Evolutionary conservation across 2,329 filamentous ascomycete species (phyloP), one percentile per base, ranked within the genome.

Genomic region (Cladosporium sp.): DNA sequence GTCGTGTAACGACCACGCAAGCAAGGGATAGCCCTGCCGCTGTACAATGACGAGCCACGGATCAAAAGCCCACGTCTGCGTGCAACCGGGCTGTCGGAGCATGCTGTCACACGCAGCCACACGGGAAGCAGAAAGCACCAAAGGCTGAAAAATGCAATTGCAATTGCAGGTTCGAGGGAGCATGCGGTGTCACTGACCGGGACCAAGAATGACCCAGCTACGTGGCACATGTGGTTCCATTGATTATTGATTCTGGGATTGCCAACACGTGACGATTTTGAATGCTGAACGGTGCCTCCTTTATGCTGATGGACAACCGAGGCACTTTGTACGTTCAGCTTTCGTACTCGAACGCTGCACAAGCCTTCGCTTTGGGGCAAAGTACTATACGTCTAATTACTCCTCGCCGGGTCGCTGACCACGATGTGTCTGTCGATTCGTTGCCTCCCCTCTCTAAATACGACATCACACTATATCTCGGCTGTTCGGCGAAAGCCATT

Each of bases 101-200:
- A 46, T 63, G 50, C 37, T 56, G 50, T 63, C 33, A 40, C 18
- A 62, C 60, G 33, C 10, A n/a, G 28, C 31, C 21, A 21, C 12
- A 33, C 49, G 46, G 58, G 44, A 23, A 35, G 26, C 26, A 56
- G 29, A 37, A 52, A 14, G 29, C 44, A 56, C 29, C 11, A 23
- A 21, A 58, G 35, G 49, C 60, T 62, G 49, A 23, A 56, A 55
- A 55, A 23, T 53, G 60, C 60, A 55, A 62, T 62, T 62, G 60
- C 49, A 37, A 46, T 44, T 44, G 49, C 33, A 21, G 35, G 40
- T 37, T 28, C 50, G 26, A 28, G 23, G 50, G 21, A 14, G 33
- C 46, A 62, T 44, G 60, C 31, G 23, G 60, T 62, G 49, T 21
- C 46, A 62, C 59, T 40, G 21, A 21, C 21, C 40, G n/a, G 40